A percentile compares a stretch with the other conserved stretches of the same genome.
Evolutionary conservation across 495 filamentous ascomycete genomes (phyloP).

Genomic region (Penicilliopsis zonata): DNA sequence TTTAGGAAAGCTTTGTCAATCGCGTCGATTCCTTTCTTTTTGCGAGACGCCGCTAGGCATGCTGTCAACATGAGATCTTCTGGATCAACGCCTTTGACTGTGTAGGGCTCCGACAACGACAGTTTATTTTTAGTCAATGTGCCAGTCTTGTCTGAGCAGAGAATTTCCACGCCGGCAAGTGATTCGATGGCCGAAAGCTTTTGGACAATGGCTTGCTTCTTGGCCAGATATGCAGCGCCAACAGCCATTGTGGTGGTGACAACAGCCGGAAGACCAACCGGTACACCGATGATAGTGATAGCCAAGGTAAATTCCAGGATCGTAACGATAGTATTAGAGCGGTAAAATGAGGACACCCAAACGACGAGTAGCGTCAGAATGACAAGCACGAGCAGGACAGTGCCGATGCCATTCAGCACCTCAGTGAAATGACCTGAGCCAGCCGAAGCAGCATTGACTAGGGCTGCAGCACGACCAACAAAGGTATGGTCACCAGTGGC

Average conservation of each 20-base stretch:
- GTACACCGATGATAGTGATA: conserved; percentile 86
- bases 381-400: conserved; percentile 64
- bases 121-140: conserved; percentile 88
- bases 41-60: conserved; percentile 81
- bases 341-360: conserved; percentile 82
- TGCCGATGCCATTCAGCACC: conserved; percentile 72
- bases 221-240: conserved; percentile 81
- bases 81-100: conserved; percentile 61
- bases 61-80: conserved; percentile 86
- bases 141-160: conserved; percentile 90
- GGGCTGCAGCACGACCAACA: conserved; percentile 76
- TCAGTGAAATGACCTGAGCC: conserved; percentile 80
- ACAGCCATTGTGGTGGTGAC: conserved; percentile 96
- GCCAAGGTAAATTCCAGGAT: conserved; percentile 77
- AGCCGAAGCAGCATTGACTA: conserved; percentile 62
- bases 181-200: conserved; percentile 92
- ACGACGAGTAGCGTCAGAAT: conserved; percentile 67
- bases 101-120: conserved; percentile 73
- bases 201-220: conserved; percentile 87
- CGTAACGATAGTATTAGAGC: conserved; percentile 57
- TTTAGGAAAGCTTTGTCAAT: conserved; percentile 94
- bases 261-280: conserved; percentile 88
- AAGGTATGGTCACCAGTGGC: conserved; percentile 79
- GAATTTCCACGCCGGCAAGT: conserved; percentile 83
- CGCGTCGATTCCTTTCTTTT: conserved; percentile 89